Evolutionary conservation across 2,329 filamentous ascomycete species (phyloP).

Genomic region (Dactylellina haptotyla): DNA sequence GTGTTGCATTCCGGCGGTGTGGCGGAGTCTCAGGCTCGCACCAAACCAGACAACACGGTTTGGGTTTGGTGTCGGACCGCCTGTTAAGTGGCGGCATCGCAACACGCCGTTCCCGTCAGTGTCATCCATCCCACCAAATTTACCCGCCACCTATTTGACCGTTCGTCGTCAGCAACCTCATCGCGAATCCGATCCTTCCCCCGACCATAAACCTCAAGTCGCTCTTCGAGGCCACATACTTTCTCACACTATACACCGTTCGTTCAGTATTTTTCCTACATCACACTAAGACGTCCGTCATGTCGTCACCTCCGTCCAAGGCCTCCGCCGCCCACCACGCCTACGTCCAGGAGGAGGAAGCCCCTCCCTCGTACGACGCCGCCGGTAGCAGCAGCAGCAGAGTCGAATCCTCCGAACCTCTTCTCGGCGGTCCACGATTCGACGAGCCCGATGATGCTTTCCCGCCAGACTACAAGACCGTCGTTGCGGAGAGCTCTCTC

Average conservation of each 20-base stretch:
- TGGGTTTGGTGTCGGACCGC: too few species aligned
- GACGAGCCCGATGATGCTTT: slow-evolving; percentile 48
- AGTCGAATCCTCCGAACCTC: slow-evolving; percentile 42
- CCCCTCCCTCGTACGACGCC: slow-evolving; percentile 47
- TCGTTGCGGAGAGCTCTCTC: slow-evolving; percentile 89
- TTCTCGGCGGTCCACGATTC: slow-evolving; percentile 37
- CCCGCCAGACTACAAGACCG: slow-evolving; percentile 79
- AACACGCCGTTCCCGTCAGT: background rate
- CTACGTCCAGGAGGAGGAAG: slow-evolving; percentile 48
- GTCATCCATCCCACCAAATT: slow-evolving; percentile 24
- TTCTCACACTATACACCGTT: background rate
- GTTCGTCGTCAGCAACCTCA: slow-evolving; percentile 29
- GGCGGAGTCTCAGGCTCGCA: too few species aligned
- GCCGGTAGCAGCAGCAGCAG: slow-evolving; percentile 42
- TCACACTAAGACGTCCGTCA: background rate
- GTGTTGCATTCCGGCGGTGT: too few species aligned
- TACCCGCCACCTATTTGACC: slow-evolving; percentile 34
- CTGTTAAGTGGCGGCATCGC: slow-evolving; percentile 2
- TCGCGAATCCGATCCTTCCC: slow-evolving; percentile 5
- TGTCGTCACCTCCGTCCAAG: slow-evolving; percentile 48
- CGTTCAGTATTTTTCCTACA: background rate
- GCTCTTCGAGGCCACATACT: too few species aligned
- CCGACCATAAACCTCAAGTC: background rate
- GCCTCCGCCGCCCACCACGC: slow-evolving; percentile 37
- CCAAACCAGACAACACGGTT: too few species aligned